phyloP scores from a whole-genome alignment of 805 yeast species.

The Candida insectalens region DNA sequence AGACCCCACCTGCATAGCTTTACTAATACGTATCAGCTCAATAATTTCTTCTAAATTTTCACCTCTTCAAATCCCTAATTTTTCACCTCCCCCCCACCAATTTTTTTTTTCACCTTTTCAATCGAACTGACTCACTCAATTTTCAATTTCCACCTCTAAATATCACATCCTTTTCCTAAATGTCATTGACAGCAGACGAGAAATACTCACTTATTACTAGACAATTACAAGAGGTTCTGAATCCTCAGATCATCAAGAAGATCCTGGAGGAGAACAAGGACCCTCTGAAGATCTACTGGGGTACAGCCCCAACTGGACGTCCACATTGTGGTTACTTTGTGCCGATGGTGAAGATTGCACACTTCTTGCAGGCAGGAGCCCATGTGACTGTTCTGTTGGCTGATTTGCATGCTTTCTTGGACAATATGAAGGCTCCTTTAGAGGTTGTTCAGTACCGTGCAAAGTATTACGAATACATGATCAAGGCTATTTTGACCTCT shows the following conservation, averaged over 20 bases:
- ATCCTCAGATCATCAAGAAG: constrained; percentile 78
- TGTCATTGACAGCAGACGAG: constrained; percentile 24
- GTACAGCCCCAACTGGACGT: constrained; percentile 98
- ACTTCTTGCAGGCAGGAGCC: constrained; percentile 92
- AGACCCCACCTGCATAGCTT: neutral
- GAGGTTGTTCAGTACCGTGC: constrained; percentile 88
- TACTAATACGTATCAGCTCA: neutral
- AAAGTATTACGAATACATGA: constrained; percentile 72
- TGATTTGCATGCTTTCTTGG: constrained; percentile 92
- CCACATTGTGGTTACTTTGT: constrained; percentile 99
- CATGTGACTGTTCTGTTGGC: constrained; percentile 88
- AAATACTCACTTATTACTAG: constrained; percentile 68
- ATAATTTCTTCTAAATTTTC: neutral
- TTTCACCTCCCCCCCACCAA: neutral
- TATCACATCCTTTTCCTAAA: constrained; percentile 4
- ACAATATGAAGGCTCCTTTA: constrained; percentile 96
- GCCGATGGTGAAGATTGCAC: constrained; percentile 94
- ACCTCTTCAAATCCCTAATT: neutral
- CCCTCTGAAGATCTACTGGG: constrained; percentile 90
- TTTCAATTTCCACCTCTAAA: neutral
- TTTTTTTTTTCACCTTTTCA: neutral
- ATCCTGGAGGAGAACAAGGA: constrained; percentile 74
- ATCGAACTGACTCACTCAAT: neutral
- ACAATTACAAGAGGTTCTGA: constrained; percentile 85
- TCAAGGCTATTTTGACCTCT: constrained; percentile 77